A percentile compares a stretch with the other conserved stretches of the same genome.
Evolutionary conservation across 2,329 filamentous ascomycete species (phyloP).

Genomic region (Cyphellophora europaea): DNA sequence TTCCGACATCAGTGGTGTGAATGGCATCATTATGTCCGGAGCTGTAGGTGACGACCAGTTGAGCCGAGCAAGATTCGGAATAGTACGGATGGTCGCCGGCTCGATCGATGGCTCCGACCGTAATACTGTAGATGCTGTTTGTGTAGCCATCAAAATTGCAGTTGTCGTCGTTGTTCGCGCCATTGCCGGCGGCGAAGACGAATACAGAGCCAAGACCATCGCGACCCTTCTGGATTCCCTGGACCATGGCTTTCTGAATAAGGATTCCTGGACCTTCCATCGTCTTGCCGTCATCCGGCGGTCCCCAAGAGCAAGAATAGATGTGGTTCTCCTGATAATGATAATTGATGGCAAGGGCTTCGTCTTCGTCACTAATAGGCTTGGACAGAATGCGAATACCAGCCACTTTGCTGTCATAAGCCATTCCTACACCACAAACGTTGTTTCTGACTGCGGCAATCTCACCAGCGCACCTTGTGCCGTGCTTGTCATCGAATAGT

Average conservation of each 20-base stretch:
- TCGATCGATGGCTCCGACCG: conserved; percentile 84
- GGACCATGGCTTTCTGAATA: conserved; percentile 83
- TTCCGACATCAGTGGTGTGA: conserved; percentile 90
- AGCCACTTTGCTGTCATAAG: conserved; percentile 82
- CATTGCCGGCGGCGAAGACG: conserved; percentile 95
- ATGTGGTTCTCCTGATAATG: conserved; percentile 87
- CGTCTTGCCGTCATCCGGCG: conserved; percentile 80
- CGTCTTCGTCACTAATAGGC: conserved; percentile 82
- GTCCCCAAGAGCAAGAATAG: conserved; percentile 98
- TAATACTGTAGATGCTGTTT: conserved; percentile 98
- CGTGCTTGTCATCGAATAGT: conserved; percentile 79
- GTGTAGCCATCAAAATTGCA: conserved; percentile 99
- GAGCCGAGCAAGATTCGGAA: conserved; percentile 90
- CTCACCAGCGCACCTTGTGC: conserved; percentile 90
- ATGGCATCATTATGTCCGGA: conserved; percentile 84
- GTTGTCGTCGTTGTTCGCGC: conserved; percentile 78
- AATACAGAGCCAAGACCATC: conserved; percentile 79
- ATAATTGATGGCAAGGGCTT: conserved; percentile 87
- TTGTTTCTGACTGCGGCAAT: conserved; percentile 86
- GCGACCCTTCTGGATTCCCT: conserved; percentile 81
- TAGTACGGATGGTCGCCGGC: conserved; percentile 88
- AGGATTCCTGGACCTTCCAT: conserved; percentile 92
- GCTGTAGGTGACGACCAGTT: conserved; percentile 92
- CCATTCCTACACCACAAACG: conserved; percentile 90
- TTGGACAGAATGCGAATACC: conserved; percentile 90